A percentile compares a stretch with the other conserved stretches of the same genome.
Evolutionary conservation across 495 filamentous ascomycete species (phyloP).

Genomic region (Trichoderma asperelloides): DNA sequence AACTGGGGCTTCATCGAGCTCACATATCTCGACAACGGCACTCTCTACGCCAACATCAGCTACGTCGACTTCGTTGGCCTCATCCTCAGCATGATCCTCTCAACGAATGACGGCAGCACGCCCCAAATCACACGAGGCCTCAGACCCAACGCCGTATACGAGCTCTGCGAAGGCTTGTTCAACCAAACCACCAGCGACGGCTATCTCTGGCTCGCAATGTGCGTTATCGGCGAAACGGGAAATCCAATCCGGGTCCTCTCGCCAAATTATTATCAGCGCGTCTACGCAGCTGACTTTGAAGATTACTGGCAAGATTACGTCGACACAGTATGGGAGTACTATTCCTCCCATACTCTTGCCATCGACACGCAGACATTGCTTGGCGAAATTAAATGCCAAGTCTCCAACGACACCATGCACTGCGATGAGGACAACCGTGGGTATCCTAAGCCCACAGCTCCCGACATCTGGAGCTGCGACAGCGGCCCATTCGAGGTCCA

Average conservation of each 20-base stretch:
- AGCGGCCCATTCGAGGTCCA: constrained; percentile 31
- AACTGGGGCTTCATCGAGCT: constrained; percentile 22
- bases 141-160: constrained; percentile 18
- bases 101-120: constrained; percentile 16
- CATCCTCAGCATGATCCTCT: constrained; percentile 30
- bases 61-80: constrained; percentile 43
- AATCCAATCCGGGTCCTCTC: constrained; percentile 30
- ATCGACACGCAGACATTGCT: constrained; percentile 29
- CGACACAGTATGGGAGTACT: constrained; percentile 32
- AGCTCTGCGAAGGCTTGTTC: constrained; percentile 30
- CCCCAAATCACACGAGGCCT: constrained; percentile 30
- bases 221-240: constrained; percentile 21
- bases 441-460: constrained; percentile 28
- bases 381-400: constrained; percentile 30
- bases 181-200: constrained; percentile 26
- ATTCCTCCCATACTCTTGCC: constrained; percentile 24
- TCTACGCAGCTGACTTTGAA: constrained; percentile 21
- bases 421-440: constrained; percentile 30
- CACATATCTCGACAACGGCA: neutral
- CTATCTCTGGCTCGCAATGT: constrained; percentile 31
- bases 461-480: constrained; percentile 41
- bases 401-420: constrained; percentile 21
- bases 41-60: constrained; percentile 36
- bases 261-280: constrained; percentile 26
- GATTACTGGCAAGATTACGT: constrained; percentile 33